These are phyloP conservation scores for Cyberlindnera nakhonratchasimensis DNA, from an alignment of 805 yeast genomes.

Conservation along the genomic window DNA sequence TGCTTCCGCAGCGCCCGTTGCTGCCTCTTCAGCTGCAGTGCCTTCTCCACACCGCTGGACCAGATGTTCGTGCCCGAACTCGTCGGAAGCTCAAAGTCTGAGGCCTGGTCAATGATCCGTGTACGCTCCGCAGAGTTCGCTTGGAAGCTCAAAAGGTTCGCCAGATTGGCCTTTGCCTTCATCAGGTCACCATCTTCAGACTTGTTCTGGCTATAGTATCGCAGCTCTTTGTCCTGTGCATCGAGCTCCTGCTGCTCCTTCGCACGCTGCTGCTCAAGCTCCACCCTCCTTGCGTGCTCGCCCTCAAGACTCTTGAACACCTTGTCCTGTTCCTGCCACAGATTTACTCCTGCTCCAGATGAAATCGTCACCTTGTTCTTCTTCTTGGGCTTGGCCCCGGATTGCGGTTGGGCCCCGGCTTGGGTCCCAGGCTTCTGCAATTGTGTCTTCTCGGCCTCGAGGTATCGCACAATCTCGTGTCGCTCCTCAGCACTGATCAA, in stretches of 20 bases:
- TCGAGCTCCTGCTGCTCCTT: slow-evolving; percentile 36
- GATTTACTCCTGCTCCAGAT: slow-evolving; percentile 59
- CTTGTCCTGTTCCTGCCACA: slow-evolving; percentile 65
- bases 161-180: slow-evolving; percentile 71
- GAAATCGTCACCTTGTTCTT: slow-evolving; percentile 49
- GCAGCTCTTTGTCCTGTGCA: slow-evolving; percentile 42
- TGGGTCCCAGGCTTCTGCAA: slow-evolving; percentile 30
- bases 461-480: slow-evolving; percentile 47
- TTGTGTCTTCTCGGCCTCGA: slow-evolving; percentile 51
- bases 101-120: slow-evolving; percentile 85
- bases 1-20: slow-evolving; percentile 68
- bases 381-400: no score
- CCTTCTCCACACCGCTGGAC: slow-evolving; percentile 83
- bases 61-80: slow-evolving; percentile 58
- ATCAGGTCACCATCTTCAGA: slow-evolving; percentile 54
- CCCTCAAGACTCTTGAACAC: slow-evolving; percentile 59
- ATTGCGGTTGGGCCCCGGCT: slow-evolving; percentile 16
- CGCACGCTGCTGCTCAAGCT: slow-evolving; percentile 32
- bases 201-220: slow-evolving; percentile 38
- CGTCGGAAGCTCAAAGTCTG: slow-evolving; percentile 73
- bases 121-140: slow-evolving; percentile 88
- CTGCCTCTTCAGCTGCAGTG: slow-evolving; percentile 80
- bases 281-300: slow-evolving; percentile 35
- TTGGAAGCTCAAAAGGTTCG: slow-evolving; percentile 74
- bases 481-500: slow-evolving; percentile 64